Evolutionary conservation across 2,329 filamentous ascomycete genomes (phyloP).

Genomic region (Claviceps sp.): DNA sequence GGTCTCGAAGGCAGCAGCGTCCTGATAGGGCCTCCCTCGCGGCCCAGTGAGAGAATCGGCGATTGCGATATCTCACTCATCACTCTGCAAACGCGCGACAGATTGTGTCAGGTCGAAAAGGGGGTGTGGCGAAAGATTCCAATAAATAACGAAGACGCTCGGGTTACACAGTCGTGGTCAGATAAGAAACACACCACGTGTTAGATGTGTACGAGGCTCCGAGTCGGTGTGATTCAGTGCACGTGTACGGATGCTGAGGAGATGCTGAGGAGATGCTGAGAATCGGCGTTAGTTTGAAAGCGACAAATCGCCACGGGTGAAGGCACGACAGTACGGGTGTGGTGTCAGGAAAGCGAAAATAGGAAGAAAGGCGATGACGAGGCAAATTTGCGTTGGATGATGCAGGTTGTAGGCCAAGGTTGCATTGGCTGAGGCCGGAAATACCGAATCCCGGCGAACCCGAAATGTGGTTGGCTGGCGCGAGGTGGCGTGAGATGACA

Average conservation of each 20-base stretch:
- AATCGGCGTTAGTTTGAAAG: neutral
- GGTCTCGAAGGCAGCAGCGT: constrained; percentile 26
- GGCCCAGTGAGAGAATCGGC: constrained; percentile 13
- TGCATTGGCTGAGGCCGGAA: constrained; percentile 4
- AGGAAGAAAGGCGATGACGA: neutral
- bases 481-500: neutral
- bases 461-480: constrained; percentile 4
- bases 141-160: neutral
- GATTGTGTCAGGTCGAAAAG: neutral
- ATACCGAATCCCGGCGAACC: constrained; percentile 4
- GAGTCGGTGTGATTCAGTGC: too few relatives aligned
- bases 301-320: neutral
- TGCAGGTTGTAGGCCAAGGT: neutral
- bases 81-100: constrained; percentile 7
- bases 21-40: constrained; percentile 18
- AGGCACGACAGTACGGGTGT: neutral
- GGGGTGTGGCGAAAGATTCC: neutral
- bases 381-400: neutral
- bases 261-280: neutral
- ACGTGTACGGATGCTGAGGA: too few relatives aligned
- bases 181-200: constrained; percentile 1
- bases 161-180: constrained; percentile 1
- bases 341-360: neutral
- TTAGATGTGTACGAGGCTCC: neutral
- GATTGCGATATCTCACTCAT: constrained; percentile 20